Base-by-base conservation (phyloP, 73 alveolate species). In the Durusdinium trenchii region DNA sequence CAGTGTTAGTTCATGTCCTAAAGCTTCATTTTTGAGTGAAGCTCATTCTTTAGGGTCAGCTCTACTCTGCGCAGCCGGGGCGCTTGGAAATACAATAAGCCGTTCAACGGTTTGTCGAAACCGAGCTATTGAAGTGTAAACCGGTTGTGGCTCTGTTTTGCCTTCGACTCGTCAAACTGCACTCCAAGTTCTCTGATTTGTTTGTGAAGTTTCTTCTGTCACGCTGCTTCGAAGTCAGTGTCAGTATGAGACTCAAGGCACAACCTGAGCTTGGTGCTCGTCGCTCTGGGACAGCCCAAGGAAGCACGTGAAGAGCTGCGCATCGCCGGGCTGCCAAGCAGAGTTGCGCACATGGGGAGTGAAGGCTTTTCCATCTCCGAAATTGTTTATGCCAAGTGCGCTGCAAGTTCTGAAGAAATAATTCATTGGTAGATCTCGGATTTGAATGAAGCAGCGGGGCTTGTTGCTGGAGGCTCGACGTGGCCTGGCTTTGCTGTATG, bases 401-500 rank as follows among this genome's bases (percentile, higher is more conserved):
- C n/a, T n/a, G n/a, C n/a, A n/a, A n/a, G n/a, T n/a, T n/a, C n/a
- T n/a, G n/a, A n/a, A n/a, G n/a, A n/a, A n/a, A n/a, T n/a, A n/a
- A n/a, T n/a, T n/a, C n/a, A n/a, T n/a, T n/a, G n/a, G n/a, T n/a
- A n/a, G n/a, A n/a, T n/a, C n/a, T n/a, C n/a, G n/a, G n/a, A n/a
- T n/a, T n/a, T n/a, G n/a, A n/a, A n/a, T n/a, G n/a, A n/a, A n/a
- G n/a, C n/a, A n/a, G n/a, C n/a, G n/a, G n/a, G n/a, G n/a, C n/a
- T n/a, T n/a, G n/a, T n/a, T n/a, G n/a, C n/a, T 36, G 45, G 43
- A 87, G 95, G 95, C 95, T 38, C 98, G 98, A 30, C 69, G 98
- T n/a, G 98, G 98, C 30, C 45, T 91, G 47, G 98, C 98, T 12
- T n/a, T 76, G 87, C 98, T 91, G 6, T 91, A 91, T n/a, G 98